Evolutionary conservation across 768 basidiomycete genomes (phyloP), one percentile per base, ranked within the genome.

Genomic region (Pleurotus cornucopiae): DNA sequence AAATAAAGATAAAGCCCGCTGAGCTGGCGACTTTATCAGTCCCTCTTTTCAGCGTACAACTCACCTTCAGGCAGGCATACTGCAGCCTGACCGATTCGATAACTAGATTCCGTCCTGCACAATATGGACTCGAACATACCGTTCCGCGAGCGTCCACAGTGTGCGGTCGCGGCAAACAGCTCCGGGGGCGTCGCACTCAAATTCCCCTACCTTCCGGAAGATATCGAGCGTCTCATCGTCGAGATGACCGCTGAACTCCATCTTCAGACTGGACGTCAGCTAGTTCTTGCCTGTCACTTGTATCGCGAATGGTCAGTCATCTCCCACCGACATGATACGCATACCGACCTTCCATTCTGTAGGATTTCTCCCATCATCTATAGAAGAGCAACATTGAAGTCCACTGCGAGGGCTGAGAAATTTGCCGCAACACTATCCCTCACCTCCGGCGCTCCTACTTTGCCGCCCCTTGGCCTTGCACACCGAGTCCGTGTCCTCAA

Each of bases 191-290:
- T 25, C 23, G 30, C 30, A 4, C 30, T 34, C 30, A 34, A 7
- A 9, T 38, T 51, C 18, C 49, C 25, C 11, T 38, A 30, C 37
- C 49, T 51, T 16, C 49, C 49, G 3, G 49, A 25, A n/a, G 49
- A 51, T 6, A 34, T 51, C 9, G 49, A 51, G 18, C 49, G 49
- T 38, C 49, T 51, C 30, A 51, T 51, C 30, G 21, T 51, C 23
- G 49, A 51, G 30, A 38, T 14, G 6, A 30, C 49, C 7, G 49
- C 49, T 16, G 30, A 21, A 30, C 30, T 37, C 7, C 16, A 21
- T 34, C 21, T 38, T n/a, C 49, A 18, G 25, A 51, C 49, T 16
- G 49, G 26, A 3, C 16, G 20, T 30, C 49, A 21, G 49, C 49
- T 51, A 18, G 34, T 48, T 6, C 30, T 6, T 25, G 49, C 20